These are phyloP conservation scores for Pythium grandisporangium DNA, from an alignment of 352 stramenopile genomes.

Conservation along the genomic window DNA sequence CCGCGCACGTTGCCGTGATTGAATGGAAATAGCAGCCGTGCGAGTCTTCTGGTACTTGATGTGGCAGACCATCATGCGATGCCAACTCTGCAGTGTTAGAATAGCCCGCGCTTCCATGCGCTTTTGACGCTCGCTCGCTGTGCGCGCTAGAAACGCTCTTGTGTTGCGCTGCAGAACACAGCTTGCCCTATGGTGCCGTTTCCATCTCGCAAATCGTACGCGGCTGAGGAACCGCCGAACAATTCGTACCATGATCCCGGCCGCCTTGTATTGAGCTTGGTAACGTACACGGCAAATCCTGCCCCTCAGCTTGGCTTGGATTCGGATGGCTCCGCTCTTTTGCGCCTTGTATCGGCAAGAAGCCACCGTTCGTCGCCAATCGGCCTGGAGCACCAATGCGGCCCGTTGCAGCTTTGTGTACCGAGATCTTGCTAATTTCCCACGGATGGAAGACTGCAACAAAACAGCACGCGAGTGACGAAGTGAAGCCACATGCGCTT, in stretches of 20 bases:
- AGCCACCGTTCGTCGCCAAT: conserved; percentile 23
- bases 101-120: conserved; percentile 29
- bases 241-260: conserved; percentile 21
- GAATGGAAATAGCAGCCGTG: conserved; percentile 23
- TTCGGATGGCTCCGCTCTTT: too few species aligned
- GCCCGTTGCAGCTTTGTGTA: conserved; percentile 1
- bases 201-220: conserved; percentile 22
- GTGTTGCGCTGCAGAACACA: conserved; percentile 31
- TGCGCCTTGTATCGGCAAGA: too few species aligned
- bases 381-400: conserved; percentile 7
- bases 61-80: conserved; percentile 31
- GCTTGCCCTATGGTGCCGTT: conserved; percentile 23
- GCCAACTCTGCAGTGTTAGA: conserved; percentile 43
- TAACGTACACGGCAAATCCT: too few species aligned
- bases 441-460: too few species aligned
- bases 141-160: conserved; percentile 49
- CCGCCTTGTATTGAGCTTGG: conserved; percentile 18
- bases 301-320: too few species aligned
- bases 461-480: too few species aligned
- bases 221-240: conserved; percentile 34
- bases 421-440: neutral
- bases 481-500: conserved; percentile 29
- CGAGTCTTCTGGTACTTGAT: conserved; percentile 20
- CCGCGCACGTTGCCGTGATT: conserved; percentile 35
- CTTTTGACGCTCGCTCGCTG: conserved; percentile 44